Base-by-base conservation (phyloP, 1,284 basidiomycete genomes). In the Gymnopus androsaceus region DNA sequence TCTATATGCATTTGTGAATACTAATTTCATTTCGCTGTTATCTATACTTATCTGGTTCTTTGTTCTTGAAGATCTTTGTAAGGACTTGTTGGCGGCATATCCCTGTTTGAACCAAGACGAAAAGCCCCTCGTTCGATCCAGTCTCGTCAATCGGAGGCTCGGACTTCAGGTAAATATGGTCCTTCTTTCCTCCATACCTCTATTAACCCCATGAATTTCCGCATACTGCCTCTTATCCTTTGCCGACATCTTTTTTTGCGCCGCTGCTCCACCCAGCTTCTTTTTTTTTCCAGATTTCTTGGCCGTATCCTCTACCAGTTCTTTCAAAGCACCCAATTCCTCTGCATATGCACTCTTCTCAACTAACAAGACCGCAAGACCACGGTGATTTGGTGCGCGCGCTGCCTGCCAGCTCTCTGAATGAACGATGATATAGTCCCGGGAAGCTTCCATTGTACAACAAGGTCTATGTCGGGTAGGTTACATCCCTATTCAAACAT, bases 361-460 rank as follows among this genome's bases (percentile, higher is more conserved):
- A 1, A 66, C 68, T 0, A 72, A 60, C 17, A 72, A 52, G 2
- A 71, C 63, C 0, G 71, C 71, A 3, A 69, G 36, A 0, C 69
- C 69, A 5, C 12, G 47, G 1, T 44, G 12, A 0, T 57, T 56
- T 15, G 41, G 37, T 2, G 38, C 61, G 1, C 69, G 62, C 3
- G 61, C 69, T 12, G 66, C 67, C 12, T 45, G 1, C 70, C 69
- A 0, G 68, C 69, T 2, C 67, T 56, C 53, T 72, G 72, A 0
- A 71, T 64, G 53, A 67, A 71, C 0, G 63, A 31, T 6, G 69
- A 72, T 0, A 72, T 31, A 0, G 63, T 58, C 0, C 37, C 50
- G 0, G 71, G 68, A 2, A 69, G 46, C 34, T 68, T 70, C 70
- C 71, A 73, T 53, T 73, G 72, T 0, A 72, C 65, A 8, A 72